Base-by-base conservation (phyloP, 345 rosid species). In the Brassica incana region DNA sequence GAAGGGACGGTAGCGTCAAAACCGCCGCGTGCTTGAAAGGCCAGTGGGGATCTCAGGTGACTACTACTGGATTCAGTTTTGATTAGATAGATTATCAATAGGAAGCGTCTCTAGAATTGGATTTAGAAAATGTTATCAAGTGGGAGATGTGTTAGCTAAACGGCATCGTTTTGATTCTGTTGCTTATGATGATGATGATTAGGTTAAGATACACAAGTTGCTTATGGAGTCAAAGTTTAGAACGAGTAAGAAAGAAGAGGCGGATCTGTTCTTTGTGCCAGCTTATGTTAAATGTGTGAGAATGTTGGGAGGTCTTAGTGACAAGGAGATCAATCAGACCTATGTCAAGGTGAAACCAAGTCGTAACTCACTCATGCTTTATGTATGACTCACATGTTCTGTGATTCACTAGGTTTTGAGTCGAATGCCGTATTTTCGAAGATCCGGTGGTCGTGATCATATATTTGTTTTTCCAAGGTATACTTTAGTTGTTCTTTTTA, bases 11-110 rank as follows among this genome's bases (percentile, higher is more conserved):
- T 2, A 78, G 77, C 70, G 79, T 93, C 56, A 63, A 89, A 23
- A 70, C 90, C 75, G 76, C 85, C 56, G 80, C 87, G 29, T 91
- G 99, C 82, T 81, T 91, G 65, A 89, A 88, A 84, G 98, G 98
- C 81, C 98, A 93, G 79, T 93, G 99, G 98, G 99, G 96, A 65
- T 86, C 96, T 77, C 99, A 95, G 98, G 99, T 92, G 58, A 48
- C 16, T 20, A 27, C 30, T 27, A 27, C 30, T 27, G 3, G 30
- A 27, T 27, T 27, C 30, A 27, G 30, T 27, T 27, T 27, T 27
- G 30, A 27, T 27, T 27, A 27, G 30, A 27, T 27, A 20, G 38
- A 35, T 36, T 36, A 36, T 36, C 43, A 6, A 36, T 36, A 2
- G 43, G 4, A 27, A 27, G 30, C 4, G 30, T 27, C 27, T 76